Conservation (phyloP, 495 filamentous ascomycete species). For the Podospora bellae-mahoneyi region DNA sequence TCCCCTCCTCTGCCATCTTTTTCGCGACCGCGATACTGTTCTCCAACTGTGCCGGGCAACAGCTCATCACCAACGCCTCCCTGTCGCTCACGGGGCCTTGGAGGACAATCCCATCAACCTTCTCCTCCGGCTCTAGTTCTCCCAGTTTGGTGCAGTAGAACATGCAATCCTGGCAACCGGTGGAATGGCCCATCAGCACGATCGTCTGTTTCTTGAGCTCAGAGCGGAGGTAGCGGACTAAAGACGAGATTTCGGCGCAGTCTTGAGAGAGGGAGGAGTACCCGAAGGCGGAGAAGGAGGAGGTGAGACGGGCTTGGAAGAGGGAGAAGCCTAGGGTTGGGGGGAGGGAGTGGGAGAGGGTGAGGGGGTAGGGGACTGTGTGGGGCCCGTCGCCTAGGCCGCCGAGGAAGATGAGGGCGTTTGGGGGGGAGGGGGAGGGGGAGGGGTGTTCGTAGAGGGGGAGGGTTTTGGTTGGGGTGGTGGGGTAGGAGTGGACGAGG, state of each 20-base stretch:
- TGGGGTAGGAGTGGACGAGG: slow-evolving; percentile 17
- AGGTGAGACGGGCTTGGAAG: slow-evolving; percentile 44
- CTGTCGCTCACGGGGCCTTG: slow-evolving; percentile 81
- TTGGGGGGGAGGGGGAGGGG: slow-evolving; percentile 31
- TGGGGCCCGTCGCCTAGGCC: slow-evolving; percentile 79
- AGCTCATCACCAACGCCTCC: slow-evolving; percentile 51
- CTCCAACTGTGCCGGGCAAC: slow-evolving; percentile 46
- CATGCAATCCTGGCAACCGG: slow-evolving; percentile 79
- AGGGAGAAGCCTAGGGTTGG: slow-evolving; percentile 39
- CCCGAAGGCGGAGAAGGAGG: slow-evolving; percentile 71
- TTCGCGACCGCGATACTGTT: slow-evolving; percentile 52
- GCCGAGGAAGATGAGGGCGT: slow-evolving; percentile 78
- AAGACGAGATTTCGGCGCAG: slow-evolving; percentile 64
- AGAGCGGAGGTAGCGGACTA: slow-evolving; percentile 66
- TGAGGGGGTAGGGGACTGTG: slow-evolving; percentile 63
- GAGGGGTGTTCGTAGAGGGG: slow-evolving; percentile 17
- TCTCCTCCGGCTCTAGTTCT: slow-evolving; percentile 36
- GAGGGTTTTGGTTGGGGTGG: slow-evolving; percentile 4
- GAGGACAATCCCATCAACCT: slow-evolving; percentile 74
- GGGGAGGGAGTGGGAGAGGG: slow-evolving; percentile 59
- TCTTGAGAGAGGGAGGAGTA: slow-evolving; percentile 64
- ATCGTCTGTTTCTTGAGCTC: slow-evolving; percentile 52
- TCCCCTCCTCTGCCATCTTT: slow-evolving; percentile 50
- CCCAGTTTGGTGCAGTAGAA: slow-evolving; percentile 48
- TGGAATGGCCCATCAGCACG: slow-evolving; percentile 84